phyloP scores from a whole-genome alignment of 306 rosid genomes.

The Sindora glabra region DNA sequence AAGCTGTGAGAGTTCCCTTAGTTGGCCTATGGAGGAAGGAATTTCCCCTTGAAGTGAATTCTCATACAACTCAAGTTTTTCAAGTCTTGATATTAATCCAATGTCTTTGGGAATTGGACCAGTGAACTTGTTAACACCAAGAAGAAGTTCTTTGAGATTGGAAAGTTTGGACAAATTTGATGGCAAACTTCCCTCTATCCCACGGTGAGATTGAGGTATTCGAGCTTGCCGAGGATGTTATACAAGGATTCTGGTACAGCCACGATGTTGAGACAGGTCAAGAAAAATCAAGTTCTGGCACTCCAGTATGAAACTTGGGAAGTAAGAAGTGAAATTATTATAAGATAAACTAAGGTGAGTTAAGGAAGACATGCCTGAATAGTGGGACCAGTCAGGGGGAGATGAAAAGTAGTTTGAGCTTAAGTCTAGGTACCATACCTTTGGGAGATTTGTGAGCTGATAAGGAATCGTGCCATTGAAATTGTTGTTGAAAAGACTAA shows the following conservation, averaged over 20 bases:
- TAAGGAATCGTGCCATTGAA: conserved; percentile 43
- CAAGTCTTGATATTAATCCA: conserved; percentile 31
- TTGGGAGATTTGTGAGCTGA: conserved; percentile 45
- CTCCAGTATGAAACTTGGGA: conserved; percentile 46
- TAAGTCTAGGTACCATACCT: conserved; percentile 45
- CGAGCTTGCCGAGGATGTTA: conserved; percentile 40
- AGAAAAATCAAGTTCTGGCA: conserved; percentile 49
- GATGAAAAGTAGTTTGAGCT: conserved; percentile 32
- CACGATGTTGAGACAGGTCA: conserved; percentile 31
- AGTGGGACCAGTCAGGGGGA: conserved; percentile 37
- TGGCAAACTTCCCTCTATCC: conserved; percentile 40
- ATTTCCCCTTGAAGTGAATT: conserved; percentile 35
- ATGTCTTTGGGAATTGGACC: conserved; percentile 36
- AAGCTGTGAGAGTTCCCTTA: conserved; percentile 21
- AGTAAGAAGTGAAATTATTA: conserved; percentile 16
- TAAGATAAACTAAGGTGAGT: conserved; percentile 22
- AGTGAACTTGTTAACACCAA: conserved; percentile 30
- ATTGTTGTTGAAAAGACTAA: conserved; percentile 29
- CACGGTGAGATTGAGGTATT: conserved; percentile 47
- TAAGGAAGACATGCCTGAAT: conserved; percentile 37
- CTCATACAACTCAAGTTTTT: conserved; percentile 3
- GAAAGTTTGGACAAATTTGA: conserved; percentile 45
- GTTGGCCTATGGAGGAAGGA: conserved; percentile 50
- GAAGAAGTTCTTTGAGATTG: conserved; percentile 38
- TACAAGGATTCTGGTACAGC: conserved; percentile 40